A percentile compares a stretch with the other conserved stretches of the same genome.
phyloP scores from a whole-genome alignment of 164 flowering plant species.

The Kalanchoe fedtschenkoi region DNA sequence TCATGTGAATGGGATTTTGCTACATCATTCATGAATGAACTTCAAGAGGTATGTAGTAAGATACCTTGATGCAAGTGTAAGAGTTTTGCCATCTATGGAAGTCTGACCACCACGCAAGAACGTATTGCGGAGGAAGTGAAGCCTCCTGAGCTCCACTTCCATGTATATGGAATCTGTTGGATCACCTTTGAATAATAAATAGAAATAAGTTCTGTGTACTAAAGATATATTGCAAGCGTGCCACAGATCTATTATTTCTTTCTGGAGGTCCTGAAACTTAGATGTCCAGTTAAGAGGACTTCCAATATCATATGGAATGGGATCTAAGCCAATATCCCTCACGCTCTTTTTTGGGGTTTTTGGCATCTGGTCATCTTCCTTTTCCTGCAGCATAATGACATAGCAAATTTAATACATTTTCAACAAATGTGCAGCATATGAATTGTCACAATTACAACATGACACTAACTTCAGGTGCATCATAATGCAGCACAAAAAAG shows the following conservation, averaged over 20 bases:
- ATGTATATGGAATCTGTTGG: conserved; percentile 8
- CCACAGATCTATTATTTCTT: conserved; percentile 8
- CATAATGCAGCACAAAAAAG: neutral
- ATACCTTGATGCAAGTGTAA: conserved; percentile 2
- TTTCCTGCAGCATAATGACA: neutral
- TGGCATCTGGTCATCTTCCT: neutral
- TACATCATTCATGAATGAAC: no score
- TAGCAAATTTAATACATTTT: neutral
- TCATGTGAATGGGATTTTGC: no score
- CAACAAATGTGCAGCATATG: neutral
- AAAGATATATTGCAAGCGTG: conserved; percentile 7
- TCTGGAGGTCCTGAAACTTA: neutral
- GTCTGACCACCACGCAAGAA: neutral
- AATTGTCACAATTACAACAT: neutral
- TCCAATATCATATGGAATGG: conserved; percentile 4
- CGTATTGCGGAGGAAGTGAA: neutral
- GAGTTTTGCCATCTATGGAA: neutral
- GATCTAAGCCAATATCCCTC: conserved; percentile 1
- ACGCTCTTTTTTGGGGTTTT: neutral
- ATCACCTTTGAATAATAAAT: neutral
- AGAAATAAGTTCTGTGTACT: conserved; percentile 8
- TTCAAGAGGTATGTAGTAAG: neutral
- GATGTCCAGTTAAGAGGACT: conserved; percentile 2
- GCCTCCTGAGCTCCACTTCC: conserved; percentile 7
- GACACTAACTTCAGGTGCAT: neutral